Evolutionary conservation across 106 monocot species (phyloP).

Genomic region (Apostasia shenzhenica): DNA sequence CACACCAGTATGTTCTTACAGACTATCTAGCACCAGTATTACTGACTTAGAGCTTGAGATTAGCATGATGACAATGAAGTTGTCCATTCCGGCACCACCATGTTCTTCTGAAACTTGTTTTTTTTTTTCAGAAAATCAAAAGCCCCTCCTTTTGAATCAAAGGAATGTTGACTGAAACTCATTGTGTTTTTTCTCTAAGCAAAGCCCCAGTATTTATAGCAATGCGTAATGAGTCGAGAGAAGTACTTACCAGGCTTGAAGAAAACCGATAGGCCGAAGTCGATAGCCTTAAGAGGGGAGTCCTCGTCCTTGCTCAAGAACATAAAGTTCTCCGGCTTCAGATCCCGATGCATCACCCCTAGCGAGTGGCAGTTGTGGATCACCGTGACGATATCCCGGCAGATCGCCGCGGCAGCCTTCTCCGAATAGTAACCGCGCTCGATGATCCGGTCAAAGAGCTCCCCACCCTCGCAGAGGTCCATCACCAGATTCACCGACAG

Average conservation of each 20-base stretch:
- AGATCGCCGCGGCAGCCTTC: conserved; percentile 36
- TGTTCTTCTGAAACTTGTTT: too few relatives aligned
- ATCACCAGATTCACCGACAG: conserved; percentile 46
- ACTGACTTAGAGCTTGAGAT: too few relatives aligned
- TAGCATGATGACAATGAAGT: too few relatives aligned
- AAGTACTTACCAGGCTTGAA: conserved; percentile 38
- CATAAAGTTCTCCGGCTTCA: conserved; percentile 68
- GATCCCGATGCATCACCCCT: conserved; percentile 64
- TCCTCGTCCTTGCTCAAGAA: conserved; percentile 40
- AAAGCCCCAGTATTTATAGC: not conserved
- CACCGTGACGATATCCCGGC: conserved; percentile 40
- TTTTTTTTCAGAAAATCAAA: not conserved
- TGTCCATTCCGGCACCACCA: too few relatives aligned
- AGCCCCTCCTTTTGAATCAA: not conserved
- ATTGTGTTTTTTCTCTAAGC: not conserved
- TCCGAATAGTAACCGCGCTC: conserved; percentile 48
- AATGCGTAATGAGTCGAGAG: not conserved
- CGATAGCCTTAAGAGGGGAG: conserved; percentile 49
- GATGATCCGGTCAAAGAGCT: conserved; percentile 56
- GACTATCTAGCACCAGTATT: too few relatives aligned
- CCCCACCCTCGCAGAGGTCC: conserved; percentile 75
- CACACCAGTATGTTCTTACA: too few relatives aligned
- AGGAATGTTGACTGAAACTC: not conserved
- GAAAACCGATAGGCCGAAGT: conserved; percentile 55
- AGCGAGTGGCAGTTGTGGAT: conserved; percentile 44